These are phyloP conservation scores for Przewalskia tangutica DNA, from an alignment of 257 asterid species.

Conservation along the genomic window DNA sequence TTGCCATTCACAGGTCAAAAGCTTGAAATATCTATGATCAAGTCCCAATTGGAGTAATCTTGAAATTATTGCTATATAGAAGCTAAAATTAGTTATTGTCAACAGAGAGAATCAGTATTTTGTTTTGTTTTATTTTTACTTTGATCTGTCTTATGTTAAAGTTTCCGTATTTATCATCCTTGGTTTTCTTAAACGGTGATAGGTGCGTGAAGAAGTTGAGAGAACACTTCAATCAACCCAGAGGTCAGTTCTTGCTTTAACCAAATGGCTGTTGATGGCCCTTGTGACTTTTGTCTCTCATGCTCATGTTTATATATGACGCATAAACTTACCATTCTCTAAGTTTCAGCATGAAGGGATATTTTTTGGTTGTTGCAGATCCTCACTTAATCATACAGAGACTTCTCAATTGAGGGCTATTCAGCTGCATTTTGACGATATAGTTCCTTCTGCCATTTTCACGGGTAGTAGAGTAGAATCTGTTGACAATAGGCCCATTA, in stretches of 20 bases:
- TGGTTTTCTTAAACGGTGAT: slow-evolving; percentile 3
- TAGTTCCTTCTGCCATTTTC: slow-evolving; percentile 44
- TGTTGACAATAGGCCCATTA: slow-evolving; percentile 21
- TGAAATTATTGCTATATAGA: not conserved
- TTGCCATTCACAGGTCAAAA: not conserved
- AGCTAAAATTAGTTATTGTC: not conserved
- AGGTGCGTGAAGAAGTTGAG: slow-evolving; percentile 67
- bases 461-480: slow-evolving; percentile 43
- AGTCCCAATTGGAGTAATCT: not conserved
- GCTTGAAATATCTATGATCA: not conserved
- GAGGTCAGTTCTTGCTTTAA: slow-evolving; percentile 32
- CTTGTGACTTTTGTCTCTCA: not conserved
- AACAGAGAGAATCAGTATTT: not conserved
- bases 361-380: slow-evolving; percentile 20
- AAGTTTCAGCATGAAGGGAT: not conserved
- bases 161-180: not conserved
- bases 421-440: slow-evolving; percentile 40
- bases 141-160: not conserved
- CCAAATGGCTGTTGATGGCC: not conserved
- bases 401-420: slow-evolving; percentile 26
- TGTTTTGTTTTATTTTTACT: not conserved
- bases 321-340: not conserved
- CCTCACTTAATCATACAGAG: slow-evolving; percentile 25
- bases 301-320: not conserved
- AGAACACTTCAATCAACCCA: slow-evolving; percentile 17